Percentiles rank a stretch among this genome's conserved stretches.
Conservation (phyloP, 345 rosid species). For the Murraya paniculata region DNA sequence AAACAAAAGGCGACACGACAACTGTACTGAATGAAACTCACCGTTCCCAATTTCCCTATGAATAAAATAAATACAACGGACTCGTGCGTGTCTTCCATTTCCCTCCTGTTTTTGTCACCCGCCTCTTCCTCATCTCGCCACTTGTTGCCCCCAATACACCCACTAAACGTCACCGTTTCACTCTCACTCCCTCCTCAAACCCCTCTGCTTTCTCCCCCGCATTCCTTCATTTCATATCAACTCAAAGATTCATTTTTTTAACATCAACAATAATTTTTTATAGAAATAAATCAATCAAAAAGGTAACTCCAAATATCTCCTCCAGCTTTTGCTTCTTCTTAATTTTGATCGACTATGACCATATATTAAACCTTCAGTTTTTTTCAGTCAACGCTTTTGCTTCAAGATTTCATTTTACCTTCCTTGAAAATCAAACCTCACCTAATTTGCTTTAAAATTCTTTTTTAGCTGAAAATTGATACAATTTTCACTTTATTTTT, state of each 20-base stretch:
- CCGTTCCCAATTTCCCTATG: background rate
- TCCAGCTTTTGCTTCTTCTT: no score
- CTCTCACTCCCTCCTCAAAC: background rate
- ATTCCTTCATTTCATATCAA: background rate
- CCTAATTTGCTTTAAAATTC: background rate
- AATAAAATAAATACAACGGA: background rate
- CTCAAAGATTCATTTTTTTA: background rate
- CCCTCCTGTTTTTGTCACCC: background rate
- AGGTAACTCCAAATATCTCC: background rate
- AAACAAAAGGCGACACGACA: background rate
- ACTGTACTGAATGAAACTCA: background rate
- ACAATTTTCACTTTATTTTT: background rate
- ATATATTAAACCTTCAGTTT: background rate
- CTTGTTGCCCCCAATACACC: no score
- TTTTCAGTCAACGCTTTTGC: background rate
- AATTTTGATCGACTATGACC: background rate
- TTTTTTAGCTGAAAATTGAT: background rate
- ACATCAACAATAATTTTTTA: background rate
- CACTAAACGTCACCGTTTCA: background rate
- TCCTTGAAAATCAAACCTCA: background rate
- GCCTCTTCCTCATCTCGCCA: background rate
- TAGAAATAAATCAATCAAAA: background rate
- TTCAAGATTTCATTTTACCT: background rate
- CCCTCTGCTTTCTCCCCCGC: no score
- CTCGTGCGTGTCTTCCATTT: background rate